Percentiles rank a stretch among this genome's conserved stretches.
Evolutionary conservation across 1,284 basidiomycete genomes (phyloP).

Genomic region (Boletus sp.): DNA sequence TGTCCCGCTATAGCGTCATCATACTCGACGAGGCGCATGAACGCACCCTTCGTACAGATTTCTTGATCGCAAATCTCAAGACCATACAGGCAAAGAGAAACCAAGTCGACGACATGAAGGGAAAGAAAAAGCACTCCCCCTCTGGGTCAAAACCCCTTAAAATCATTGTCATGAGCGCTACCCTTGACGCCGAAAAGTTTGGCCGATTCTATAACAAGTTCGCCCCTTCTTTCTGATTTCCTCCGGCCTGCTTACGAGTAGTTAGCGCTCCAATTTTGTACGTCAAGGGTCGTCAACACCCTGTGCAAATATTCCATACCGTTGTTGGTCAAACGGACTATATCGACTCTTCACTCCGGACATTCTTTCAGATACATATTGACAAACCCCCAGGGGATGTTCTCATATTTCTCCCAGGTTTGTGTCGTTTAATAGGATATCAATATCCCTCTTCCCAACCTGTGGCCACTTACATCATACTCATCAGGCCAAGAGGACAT

Average conservation of each 20-base stretch:
- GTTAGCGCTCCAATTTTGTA: conserved; percentile 83
- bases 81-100: conserved; percentile 77
- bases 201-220: conserved; percentile 83
- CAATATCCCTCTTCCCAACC: neutral
- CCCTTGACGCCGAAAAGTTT: conserved; percentile 92
- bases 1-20: conserved; percentile 84
- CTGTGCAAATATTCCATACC: conserved; percentile 81
- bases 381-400: conserved; percentile 82
- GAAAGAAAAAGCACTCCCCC: conserved; percentile 36
- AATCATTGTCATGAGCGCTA: conserved; percentile 96
- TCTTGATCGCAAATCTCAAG: conserved; percentile 90
- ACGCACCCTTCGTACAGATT: conserved; percentile 89
- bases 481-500: conserved; percentile 90
- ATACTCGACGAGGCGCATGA: conserved; percentile 98
- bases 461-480: conserved; percentile 1
- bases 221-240: conserved; percentile 22
- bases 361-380: conserved; percentile 88
- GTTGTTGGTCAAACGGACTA: conserved; percentile 78
- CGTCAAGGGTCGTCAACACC: conserved; percentile 89
- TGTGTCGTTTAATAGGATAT: conserved; percentile 22
- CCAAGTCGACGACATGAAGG: conserved; percentile 37
- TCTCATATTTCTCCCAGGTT: conserved; percentile 87
- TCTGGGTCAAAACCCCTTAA: conserved; percentile 62
- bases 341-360: conserved; percentile 83
- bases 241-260: conserved; percentile 34